A percentile compares a stretch with the other conserved stretches of the same genome.
Conservation (phyloP, 1,284 basidiomycete species). For the Leccinum fallax region DNA sequence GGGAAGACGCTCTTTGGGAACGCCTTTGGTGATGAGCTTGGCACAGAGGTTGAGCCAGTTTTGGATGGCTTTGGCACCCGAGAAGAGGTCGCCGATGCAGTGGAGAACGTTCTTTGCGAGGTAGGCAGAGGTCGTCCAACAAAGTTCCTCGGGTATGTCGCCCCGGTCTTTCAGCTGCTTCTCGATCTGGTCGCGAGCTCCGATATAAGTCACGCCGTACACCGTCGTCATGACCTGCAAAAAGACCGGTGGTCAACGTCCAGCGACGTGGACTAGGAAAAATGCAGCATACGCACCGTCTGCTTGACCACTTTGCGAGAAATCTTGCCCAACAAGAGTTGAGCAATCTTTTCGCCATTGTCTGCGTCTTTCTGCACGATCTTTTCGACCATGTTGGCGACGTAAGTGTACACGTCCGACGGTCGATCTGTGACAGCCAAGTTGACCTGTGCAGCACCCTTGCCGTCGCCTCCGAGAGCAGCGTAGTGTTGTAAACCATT, state of each 20-base stretch:
- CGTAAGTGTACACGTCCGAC: constrained; percentile 95
- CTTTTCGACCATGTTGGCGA: constrained; percentile 82
- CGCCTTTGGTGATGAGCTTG: constrained; percentile 85
- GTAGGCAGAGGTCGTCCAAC: constrained; percentile 81
- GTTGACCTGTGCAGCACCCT: constrained; percentile 94
- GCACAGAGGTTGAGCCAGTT: constrained; percentile 88
- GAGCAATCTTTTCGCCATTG: constrained; percentile 57
- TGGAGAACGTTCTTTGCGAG: constrained; percentile 79
- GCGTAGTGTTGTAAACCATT: constrained; percentile 99
- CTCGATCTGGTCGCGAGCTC: constrained; percentile 95
- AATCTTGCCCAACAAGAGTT: constrained; percentile 77
- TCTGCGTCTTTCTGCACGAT: constrained; percentile 40
- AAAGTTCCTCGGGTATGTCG: constrained; percentile 73
- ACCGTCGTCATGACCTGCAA: constrained; percentile 96
- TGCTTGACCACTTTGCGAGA: constrained; percentile 98
- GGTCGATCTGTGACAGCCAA: constrained; percentile 85
- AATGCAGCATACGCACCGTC: constrained; percentile 58
- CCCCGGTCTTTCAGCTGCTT: constrained; percentile 82
- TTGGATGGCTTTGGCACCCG: constrained; percentile 90
- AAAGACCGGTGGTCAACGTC: constrained; percentile 6
- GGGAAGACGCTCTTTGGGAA: constrained; percentile 75
- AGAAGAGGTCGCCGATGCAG: constrained; percentile 93
- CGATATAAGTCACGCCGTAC: constrained; percentile 96
- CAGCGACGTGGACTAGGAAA: not conserved
- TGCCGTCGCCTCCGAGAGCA: constrained; percentile 90